Evolutionary conservation across 208 protist genomes (phyloP).

Genomic region (Acanthamoeba royreba): DNA sequence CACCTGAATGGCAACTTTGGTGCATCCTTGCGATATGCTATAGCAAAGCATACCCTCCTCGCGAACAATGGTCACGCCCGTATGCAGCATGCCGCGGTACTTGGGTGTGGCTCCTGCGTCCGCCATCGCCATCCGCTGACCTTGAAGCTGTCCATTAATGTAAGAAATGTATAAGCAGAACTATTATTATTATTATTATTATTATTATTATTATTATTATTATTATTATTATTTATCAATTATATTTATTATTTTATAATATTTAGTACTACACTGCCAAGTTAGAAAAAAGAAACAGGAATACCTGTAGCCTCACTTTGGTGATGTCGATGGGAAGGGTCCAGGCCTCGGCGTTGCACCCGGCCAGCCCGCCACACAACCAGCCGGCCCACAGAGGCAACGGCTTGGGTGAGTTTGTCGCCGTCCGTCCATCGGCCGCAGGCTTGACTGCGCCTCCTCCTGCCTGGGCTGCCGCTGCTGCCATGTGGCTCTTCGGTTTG

Average conservation of each 20-base stretch:
- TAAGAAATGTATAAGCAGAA: neutral
- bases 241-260: neutral
- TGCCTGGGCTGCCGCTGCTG: too few relatives aligned
- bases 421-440: too few relatives aligned
- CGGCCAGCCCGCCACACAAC: conserved; percentile 5
- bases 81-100: neutral
- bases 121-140: neutral
- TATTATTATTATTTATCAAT: neutral
- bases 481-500: too few relatives aligned
- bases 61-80: neutral
- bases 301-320: conserved; percentile 40
- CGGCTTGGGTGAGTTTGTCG: too few relatives aligned
- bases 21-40: neutral
- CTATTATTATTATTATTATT: neutral
- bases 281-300: too few relatives aligned
- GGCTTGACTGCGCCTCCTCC: too few relatives aligned
- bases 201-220: neutral
- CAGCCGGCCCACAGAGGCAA: conserved; percentile 35
- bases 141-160: neutral
- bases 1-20: neutral
- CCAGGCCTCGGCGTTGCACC: conserved; percentile 44
- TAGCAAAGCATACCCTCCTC: neutral
- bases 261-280: too few relatives aligned
- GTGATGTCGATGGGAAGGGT: conserved; percentile 57
- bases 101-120: neutral